A percentile compares a stretch with the other conserved stretches of the same genome.
Evolutionary conservation across 176 grass and related monocot species (phyloP).

Genomic region (Musa acuminata): DNA sequence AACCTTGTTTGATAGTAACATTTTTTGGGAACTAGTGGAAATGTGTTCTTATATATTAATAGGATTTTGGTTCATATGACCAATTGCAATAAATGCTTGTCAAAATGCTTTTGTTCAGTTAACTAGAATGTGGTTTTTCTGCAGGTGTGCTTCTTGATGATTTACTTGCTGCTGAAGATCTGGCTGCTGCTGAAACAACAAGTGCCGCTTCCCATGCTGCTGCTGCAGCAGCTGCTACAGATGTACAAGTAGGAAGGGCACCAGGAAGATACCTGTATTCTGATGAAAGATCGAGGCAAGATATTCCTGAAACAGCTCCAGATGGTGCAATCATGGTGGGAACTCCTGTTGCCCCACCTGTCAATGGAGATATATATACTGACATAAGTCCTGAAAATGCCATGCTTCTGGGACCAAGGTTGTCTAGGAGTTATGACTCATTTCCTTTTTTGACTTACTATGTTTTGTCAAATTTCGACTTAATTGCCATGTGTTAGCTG

Average conservation of each 20-base stretch:
- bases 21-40: too few species aligned
- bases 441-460: background rate
- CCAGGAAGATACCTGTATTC: slow-evolving; percentile 47
- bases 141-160: slow-evolving; percentile 89
- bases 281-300: slow-evolving; percentile 55
- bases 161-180: slow-evolving; percentile 90
- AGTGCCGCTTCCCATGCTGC: slow-evolving; percentile 71
- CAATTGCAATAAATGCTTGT: too few species aligned
- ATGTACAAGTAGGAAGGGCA: slow-evolving; percentile 52
- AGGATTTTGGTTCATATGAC: too few species aligned
- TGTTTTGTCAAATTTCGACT: slow-evolving; percentile 3
- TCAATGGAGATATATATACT: slow-evolving; percentile 72
- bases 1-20: too few species aligned
- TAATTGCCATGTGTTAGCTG: background rate
- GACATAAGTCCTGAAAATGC: slow-evolving; percentile 97
- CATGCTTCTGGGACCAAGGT: slow-evolving; percentile 78
- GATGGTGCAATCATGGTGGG: slow-evolving; percentile 83
- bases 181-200: slow-evolving; percentile 87
- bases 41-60: too few species aligned
- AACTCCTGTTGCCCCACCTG: slow-evolving; percentile 80
- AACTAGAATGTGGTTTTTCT: slow-evolving; percentile 13
- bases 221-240: slow-evolving; percentile 36
- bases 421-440: slow-evolving; percentile 10
- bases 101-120: background rate
- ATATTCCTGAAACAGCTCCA: slow-evolving; percentile 41